Evolutionary conservation across 1,139 yeast species (phyloP).

Genomic region (Pichia sp.): DNA sequence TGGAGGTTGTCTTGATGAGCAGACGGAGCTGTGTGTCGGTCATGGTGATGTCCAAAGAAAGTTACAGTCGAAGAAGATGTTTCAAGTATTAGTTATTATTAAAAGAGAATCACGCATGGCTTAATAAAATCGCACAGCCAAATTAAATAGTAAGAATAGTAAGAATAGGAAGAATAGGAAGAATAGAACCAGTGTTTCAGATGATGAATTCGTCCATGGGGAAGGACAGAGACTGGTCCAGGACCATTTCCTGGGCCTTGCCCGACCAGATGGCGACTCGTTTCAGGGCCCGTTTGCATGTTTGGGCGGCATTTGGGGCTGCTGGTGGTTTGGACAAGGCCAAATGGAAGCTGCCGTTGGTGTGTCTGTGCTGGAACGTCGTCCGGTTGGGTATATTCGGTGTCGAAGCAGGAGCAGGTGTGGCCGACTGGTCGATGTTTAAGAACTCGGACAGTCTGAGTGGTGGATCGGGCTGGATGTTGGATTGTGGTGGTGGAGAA

Average conservation of each 20-base stretch:
- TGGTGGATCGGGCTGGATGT: too few species aligned
- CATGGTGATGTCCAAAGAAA: not conserved
- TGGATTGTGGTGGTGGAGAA: too few species aligned
- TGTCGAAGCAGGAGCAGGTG: too few species aligned
- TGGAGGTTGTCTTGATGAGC: slow-evolving; percentile 10
- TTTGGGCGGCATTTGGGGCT: not conserved
- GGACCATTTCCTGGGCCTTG: slow-evolving; percentile 25
- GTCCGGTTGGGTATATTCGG: too few species aligned
- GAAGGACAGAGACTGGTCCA: slow-evolving; percentile 2
- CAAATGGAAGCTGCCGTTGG: too few species aligned
- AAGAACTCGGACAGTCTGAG: slow-evolving; percentile 8
- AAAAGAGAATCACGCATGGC: too few species aligned
- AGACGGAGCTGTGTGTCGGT: slow-evolving; percentile 8
- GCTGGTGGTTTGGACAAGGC: not conserved
- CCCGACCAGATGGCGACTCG: slow-evolving; percentile 29
- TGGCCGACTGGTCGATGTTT: slow-evolving; percentile 3
- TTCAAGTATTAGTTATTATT: too few species aligned
- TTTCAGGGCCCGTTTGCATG: slow-evolving; percentile 15
- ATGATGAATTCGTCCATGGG: slow-evolving; percentile 9
- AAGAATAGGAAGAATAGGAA: slow-evolving; percentile 33
- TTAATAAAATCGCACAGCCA: slow-evolving; percentile 20
- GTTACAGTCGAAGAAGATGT: too few species aligned
- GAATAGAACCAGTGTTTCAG: not conserved
- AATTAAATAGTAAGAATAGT: slow-evolving; percentile 13
- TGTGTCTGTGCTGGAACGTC: too few species aligned